A percentile compares a stretch with the other conserved stretches of the same genome.
Conservation (phyloP, 225 moss, liverwort and hornwort genomes). For the Bryoerythrophyllum caledonicum region DNA sequence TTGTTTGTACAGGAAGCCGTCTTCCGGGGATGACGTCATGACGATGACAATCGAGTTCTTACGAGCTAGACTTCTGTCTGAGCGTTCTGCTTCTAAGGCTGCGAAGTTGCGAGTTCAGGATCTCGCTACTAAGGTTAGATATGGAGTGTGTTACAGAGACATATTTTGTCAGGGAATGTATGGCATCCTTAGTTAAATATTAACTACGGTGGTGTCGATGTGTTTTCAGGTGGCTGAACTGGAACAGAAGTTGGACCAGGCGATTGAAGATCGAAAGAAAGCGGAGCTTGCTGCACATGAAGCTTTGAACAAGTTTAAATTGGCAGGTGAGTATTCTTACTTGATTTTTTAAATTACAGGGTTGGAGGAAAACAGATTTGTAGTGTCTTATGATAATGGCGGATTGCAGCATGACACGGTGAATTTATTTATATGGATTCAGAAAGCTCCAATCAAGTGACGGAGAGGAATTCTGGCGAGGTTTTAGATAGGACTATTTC, state of each 20-base stretch:
- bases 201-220: not conserved
- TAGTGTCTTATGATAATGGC: not conserved
- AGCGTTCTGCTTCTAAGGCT: slow-evolving; percentile 63
- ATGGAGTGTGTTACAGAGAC: not conserved
- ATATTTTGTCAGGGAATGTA: not conserved
- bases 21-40: slow-evolving; percentile 57
- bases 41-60: slow-evolving; percentile 64
- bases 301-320: slow-evolving; percentile 44
- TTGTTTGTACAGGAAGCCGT: slow-evolving; percentile 36
- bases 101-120: slow-evolving; percentile 54
- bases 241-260: slow-evolving; percentile 50
- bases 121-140: slow-evolving; percentile 46
- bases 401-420: not conserved
- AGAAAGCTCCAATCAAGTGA: slow-evolving; percentile 41
- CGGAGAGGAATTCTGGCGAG: slow-evolving; percentile 32
- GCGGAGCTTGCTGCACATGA: slow-evolving; percentile 44
- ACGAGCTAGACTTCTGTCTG: slow-evolving; percentile 63
- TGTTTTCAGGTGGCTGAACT: slow-evolving; percentile 45
- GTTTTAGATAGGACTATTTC: slow-evolving; percentile 31
- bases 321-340: slow-evolving; percentile 32
- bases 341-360: slow-evolving; percentile 1
- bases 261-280: slow-evolving; percentile 46
- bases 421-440: slow-evolving; percentile 19
- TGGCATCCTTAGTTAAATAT: not conserved
- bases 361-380: not conserved